Evolutionary conservation across 352 stramenopile species (phyloP).

Genomic region (Pythium grandisporangium): DNA sequence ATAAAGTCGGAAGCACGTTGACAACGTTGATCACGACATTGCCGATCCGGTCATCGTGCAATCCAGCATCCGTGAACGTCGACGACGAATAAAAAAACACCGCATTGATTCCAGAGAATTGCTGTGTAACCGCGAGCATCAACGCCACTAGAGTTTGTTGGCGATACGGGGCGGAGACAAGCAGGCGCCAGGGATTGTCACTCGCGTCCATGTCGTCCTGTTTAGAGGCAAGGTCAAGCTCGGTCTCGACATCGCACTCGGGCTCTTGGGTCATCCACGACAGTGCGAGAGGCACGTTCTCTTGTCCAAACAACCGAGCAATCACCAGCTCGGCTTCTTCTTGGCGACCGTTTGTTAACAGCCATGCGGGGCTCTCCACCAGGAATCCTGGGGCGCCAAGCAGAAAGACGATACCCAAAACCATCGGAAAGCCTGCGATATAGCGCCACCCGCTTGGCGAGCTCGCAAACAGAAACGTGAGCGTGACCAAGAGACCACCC

Average conservation of each 20-base stretch:
- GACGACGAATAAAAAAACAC: conserved; percentile 66
- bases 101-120: conserved; percentile 59
- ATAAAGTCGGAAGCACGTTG: conserved; percentile 40
- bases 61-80: conserved; percentile 45
- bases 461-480: conserved; percentile 43
- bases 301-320: conserved; percentile 11
- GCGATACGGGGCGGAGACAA: no score
- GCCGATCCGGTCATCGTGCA: conserved; percentile 42
- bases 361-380: conserved; percentile 17
- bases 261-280: conserved; percentile 14
- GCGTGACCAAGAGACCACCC: conserved; percentile 28
- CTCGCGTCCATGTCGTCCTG: neutral
- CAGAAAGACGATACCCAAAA: conserved; percentile 38
- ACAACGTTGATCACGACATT: conserved; percentile 46
- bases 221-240: no score
- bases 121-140: conserved; percentile 26
- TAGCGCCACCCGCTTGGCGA: conserved; percentile 37
- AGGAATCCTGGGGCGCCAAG: conserved; percentile 14
- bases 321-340: conserved; percentile 16
- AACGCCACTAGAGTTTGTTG: conserved; percentile 39
- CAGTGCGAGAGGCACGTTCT: conserved; percentile 14
- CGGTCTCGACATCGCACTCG: no score
- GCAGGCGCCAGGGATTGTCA: conserved; percentile 5
- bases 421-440: conserved; percentile 32
- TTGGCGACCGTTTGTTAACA: conserved; percentile 19